Evolutionary conservation across 1,139 yeast genomes (phyloP).

Genomic region (Zygoascus hellenicus): DNA sequence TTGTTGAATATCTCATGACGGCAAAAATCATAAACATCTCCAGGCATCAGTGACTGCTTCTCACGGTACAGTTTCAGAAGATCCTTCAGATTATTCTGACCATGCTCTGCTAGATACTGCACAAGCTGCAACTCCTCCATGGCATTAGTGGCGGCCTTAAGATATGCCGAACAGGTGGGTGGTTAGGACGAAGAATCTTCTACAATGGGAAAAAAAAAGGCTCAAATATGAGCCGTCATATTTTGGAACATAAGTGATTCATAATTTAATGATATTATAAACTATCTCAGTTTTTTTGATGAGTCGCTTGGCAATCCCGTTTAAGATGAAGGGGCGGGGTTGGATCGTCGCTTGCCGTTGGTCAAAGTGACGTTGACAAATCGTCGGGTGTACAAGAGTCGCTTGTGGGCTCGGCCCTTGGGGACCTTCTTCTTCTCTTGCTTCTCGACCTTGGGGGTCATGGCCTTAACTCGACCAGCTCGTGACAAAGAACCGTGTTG

Average conservation of each 20-base stretch:
- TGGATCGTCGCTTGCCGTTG: conserved; percentile 98
- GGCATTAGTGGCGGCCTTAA: too few relatives aligned
- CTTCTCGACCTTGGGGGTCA: conserved; percentile 93
- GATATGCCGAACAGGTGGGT: too few relatives aligned
- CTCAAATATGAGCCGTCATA: too few relatives aligned
- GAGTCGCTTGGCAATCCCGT: neutral
- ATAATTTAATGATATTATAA: neutral
- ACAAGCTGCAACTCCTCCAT: too few relatives aligned
- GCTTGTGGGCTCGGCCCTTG: conserved; percentile 98
- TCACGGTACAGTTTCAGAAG: neutral
- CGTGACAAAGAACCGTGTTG: conserved; percentile 99
- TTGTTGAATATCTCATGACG: conserved; percentile 3
- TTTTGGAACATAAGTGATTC: conserved; percentile 7
- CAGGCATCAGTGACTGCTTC: neutral
- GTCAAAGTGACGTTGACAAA: conserved; percentile 96
- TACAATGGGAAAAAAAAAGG: too few relatives aligned
- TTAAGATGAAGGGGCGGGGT: conserved; percentile 72
- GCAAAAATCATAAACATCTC: conserved; percentile 2
- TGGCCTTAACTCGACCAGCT: conserved; percentile 99
- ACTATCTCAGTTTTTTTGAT: conserved; percentile 2
- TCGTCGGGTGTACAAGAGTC: conserved; percentile 97
- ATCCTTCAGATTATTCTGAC: neutral
- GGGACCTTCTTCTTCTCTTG: conserved; percentile 68
- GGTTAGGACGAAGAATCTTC: too few relatives aligned
- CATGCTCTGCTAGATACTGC: too few relatives aligned